Evolutionary conservation across 169 alveolate genomes (phyloP), one percentile per base, ranked within the genome.

Genomic region (Neospora caninum): DNA sequence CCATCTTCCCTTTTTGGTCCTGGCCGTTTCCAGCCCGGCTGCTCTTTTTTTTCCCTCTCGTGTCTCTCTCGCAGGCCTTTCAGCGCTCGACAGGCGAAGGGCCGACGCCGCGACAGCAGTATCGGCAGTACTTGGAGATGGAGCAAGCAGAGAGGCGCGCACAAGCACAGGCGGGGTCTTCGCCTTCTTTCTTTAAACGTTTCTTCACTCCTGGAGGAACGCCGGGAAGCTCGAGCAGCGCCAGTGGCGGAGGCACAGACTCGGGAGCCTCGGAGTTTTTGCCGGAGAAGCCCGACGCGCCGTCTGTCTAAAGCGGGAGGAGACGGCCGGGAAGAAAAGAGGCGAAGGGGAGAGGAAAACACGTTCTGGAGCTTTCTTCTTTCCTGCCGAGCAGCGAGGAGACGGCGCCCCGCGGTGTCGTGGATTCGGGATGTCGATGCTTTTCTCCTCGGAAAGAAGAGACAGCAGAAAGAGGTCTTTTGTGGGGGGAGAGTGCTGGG

Each of bases 131-230:
- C 84, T 9, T 73, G 45, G 84, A 73, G 43, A 73, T 73, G 84
- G 84, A 73, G 84, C 84, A 73, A 43, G 84, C 84, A n/a, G 84
- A 73, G 84, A 22, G 84, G 20, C 84, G 43, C 45, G 84, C 84
- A 20, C 31, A 2, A n/a, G 84, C 10, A 43, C 39, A 18, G 25
- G 84, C 42, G 0, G 38, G 39, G 45, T 6, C 31, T 22, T 73
- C 84, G 41, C 42, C 42, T 22, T 73, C 84, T 73, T 73, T 36
- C 42, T 36, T 36, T 20, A 13, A 13, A 13, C 39, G 84, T 22
- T n/a, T 31, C 42, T 73, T 73, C 84, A 22, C 42, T n/a, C 16
- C 45, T 9, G 80, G 80, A n/a, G 80, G 41, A 4, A 7, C 80
- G 9, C 41, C 80, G 41, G 36, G 80, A 25, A 69, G 29, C 80